Evolutionary conservation across 2,329 filamentous ascomycete species (phyloP), one percentile per base, ranked within the genome.

Genomic region (Trichophyton simii): DNA sequence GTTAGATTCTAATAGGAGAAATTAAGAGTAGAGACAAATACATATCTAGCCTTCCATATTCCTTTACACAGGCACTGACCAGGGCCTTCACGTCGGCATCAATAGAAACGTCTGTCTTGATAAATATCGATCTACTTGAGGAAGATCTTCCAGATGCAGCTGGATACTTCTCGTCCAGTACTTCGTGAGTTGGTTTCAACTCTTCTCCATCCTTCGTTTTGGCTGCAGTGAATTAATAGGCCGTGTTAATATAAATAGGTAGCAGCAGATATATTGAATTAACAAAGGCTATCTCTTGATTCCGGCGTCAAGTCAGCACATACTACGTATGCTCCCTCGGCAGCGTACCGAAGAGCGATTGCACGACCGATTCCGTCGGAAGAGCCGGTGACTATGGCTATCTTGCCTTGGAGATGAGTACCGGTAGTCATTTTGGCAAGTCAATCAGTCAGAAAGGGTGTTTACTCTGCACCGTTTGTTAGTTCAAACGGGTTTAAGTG

Each of bases 41-140:
- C 76, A 80, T 74, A 65, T 79, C 76, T 3, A 79, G 59, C 41
- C 75, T 65, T 1, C 77, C 75, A 64, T 71, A 75, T 15, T 65
- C 64, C n/a, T 66, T 62, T 2, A 76, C 76, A 1, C 75, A 67
- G 2, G 59, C 54, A 3, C 69, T 25, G 0, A 81, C 68, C 28
- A 79, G 58, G 0, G 62, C 64, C 60, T 78, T 72, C 7, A 79
- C 69, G 0, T 72, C 68, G 0, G 58, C 59, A 0, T 70, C 70
- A 5, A 72, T 66, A 7, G 72, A 75, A 2, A 80, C 78, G 62
- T 81, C 76, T 0, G 73, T 72, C 60, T 74, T 69, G 0, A 79
- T 68, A 60, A 80, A 81, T 0, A 78, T 72, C 13, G 62, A 60
- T 3, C 63, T 61, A 1, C 57, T 63, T 25, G 44, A 25, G 44